Evolutionary conservation across 768 basidiomycete species (phyloP), one percentile per base, ranked within the genome.

Genomic region (Boletus reticuloceps): DNA sequence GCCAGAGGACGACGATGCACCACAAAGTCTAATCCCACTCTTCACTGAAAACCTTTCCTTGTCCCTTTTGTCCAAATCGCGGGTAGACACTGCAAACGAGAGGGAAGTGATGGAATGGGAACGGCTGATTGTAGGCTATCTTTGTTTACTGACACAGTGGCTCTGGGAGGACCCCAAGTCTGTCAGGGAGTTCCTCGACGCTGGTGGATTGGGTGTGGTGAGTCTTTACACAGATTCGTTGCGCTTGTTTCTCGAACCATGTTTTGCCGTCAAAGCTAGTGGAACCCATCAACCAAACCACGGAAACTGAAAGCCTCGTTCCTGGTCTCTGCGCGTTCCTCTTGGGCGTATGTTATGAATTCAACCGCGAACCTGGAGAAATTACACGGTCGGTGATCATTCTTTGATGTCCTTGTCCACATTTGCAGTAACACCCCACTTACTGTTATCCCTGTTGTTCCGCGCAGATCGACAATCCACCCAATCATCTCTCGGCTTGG

Each of bases 301-400:
- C 88, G 16, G 94, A 95, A 51, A 79, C 84, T 1, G 96, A 98
- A 65, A 82, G 84, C 7, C 74, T 97, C 20, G 83, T 98, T 3
- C 94, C 95, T 53, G 94, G 92, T 2, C 77, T 98, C 17, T 94
- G 91, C 49, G 86, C 91, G 3, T 96, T 97, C 76, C 76, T 98
- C 3, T 81, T 99, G 10, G 95, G 95, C 19, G 79, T 94, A 36
- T 94, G 94, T 74, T 99, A 98, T 67, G 95, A 98, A 73, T 98
- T 89, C 77, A 92, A 98, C 69, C 84, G 92, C 39, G 91, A 97
- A 63, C 92, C 95, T 0, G 94, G 95, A 14, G 93, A 97, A 65
- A 91, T 98, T 51, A 93, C 92, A n/a, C 81, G 96, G 91, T 91
- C 50, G 51, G 82, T 65, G 31, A 46, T 44, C 49, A n/a, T 53